Evolutionary conservation across 2,329 filamentous ascomycete species (phyloP), one percentile per base, ranked within the genome.

Genomic region (Phyllosticta capitalensis): DNA sequence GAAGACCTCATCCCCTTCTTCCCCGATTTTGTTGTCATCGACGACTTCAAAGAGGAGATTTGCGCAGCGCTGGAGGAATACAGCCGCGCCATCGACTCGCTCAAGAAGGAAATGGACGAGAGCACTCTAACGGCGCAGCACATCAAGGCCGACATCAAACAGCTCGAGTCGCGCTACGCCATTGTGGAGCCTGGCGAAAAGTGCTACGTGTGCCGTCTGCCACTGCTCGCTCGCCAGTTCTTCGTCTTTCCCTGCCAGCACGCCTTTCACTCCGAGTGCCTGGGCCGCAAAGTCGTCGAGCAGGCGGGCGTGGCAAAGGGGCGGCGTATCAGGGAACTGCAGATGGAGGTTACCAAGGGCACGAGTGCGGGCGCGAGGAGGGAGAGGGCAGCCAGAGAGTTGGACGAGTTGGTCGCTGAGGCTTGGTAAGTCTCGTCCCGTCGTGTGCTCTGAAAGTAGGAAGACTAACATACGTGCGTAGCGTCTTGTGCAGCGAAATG

Each of bases 201-300:
- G 70, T 99, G 94, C 73, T 95, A 92, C 75, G 84, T 88, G 1
- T 99, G 94, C 69, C 84, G 86, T 0, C 75, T 97, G 59, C 94
- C 94, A 9, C 76, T 99, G 58, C 80, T 99, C 17, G 92, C 89
- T 68, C 78, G 92, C 58, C 92, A 96, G 67, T 99, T 99, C 75
- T 99, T 97, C 66, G 94, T 99, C 19, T 99, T 99, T 65, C 94
- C 94, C 0, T 99, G 94, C 73, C 94, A 99, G 77, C 94, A 99
- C 74, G 89, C 92, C 3, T 99, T 99, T 69, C 94, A 99, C 73
- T 92, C 89, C 50, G 94, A 99, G 71, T 99, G 94, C 71, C 76
- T 99, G 54, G 92, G 90, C 0, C 86, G 84, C 67, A 88, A 88
- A 69, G 90, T 97, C 0, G 81, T 96, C 57, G 89, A 92, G 71